Percentiles rank a stretch among this genome's conserved stretches.
phyloP scores from a whole-genome alignment of 345 rosid genomes.

The Aurinia saxatilis region DNA sequence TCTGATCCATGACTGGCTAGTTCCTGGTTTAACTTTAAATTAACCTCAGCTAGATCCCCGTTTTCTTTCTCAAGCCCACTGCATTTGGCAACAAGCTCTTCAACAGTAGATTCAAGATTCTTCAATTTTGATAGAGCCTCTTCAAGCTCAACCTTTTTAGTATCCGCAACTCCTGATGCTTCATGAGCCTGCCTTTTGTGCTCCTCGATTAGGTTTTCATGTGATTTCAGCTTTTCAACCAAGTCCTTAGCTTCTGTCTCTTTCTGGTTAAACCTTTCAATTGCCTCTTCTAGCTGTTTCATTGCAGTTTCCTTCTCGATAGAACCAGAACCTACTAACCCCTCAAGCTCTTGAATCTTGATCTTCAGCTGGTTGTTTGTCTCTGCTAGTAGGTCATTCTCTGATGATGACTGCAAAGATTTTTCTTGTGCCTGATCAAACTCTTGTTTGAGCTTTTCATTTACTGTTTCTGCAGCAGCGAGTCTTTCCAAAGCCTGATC shows the following conservation, averaged over 20 bases:
- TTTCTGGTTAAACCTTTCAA: slow-evolving; percentile 40
- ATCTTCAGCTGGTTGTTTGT: slow-evolving; percentile 75
- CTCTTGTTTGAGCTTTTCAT: slow-evolving; percentile 58
- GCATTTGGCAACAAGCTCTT: slow-evolving; percentile 57
- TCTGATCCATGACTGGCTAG: slow-evolving; percentile 57
- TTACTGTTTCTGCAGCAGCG: slow-evolving; percentile 47
- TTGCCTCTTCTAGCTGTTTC: slow-evolving; percentile 52
- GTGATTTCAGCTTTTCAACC: slow-evolving; percentile 50
- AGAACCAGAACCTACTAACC: slow-evolving; percentile 41
- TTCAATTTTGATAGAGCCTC: slow-evolving; percentile 50
- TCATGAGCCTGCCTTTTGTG: slow-evolving; percentile 48
- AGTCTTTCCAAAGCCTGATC: slow-evolving; percentile 46
- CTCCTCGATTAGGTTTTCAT: slow-evolving; percentile 49
- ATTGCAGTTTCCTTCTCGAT: slow-evolving; percentile 64
- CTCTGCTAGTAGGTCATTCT: slow-evolving; percentile 60
- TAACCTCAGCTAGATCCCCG: slow-evolving; percentile 67
- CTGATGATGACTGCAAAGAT: slow-evolving; percentile 50
- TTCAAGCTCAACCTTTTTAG: slow-evolving; percentile 54
- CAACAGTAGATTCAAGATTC: slow-evolving; percentile 50
- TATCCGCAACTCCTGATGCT: slow-evolving; percentile 51
- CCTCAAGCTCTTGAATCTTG: slow-evolving; percentile 72
- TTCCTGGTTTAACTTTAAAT: slow-evolving; percentile 68
- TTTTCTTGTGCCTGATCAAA: slow-evolving; percentile 50
- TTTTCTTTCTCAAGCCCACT: slow-evolving; percentile 60
- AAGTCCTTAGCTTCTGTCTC: slow-evolving; percentile 50